Conservation (phyloP, 352 stramenopile genomes). For the Pythium aphanidermatum region DNA sequence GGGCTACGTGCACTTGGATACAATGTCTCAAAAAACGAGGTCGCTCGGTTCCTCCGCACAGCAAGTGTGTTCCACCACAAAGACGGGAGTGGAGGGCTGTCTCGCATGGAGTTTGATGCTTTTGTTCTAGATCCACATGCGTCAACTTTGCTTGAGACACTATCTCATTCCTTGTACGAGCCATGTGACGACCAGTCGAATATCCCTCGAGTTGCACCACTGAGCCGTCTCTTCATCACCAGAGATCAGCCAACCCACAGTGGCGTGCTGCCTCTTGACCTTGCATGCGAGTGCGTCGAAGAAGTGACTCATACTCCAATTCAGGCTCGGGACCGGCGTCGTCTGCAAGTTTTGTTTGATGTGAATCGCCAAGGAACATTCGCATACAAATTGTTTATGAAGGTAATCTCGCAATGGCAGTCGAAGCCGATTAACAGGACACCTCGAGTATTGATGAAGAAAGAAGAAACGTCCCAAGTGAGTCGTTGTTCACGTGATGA, state of each 20-base stretch:
- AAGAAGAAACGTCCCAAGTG: background rate
- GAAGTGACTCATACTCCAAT: slow-evolving; percentile 25
- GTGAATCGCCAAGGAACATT: slow-evolving; percentile 48
- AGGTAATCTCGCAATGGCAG: slow-evolving; percentile 60
- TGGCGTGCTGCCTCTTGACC: slow-evolving; percentile 23
- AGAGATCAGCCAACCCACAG: slow-evolving; percentile 17
- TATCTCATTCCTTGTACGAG: slow-evolving; percentile 28
- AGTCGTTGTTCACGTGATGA: slow-evolving; percentile 18
- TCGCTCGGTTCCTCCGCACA: slow-evolving; percentile 26
- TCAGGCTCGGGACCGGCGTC: slow-evolving; percentile 23
- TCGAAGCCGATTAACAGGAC: no score
- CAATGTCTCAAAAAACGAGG: slow-evolving; percentile 26
- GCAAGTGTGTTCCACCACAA: slow-evolving; percentile 43
- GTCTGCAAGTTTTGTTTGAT: slow-evolving; percentile 65
- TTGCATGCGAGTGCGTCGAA: slow-evolving; percentile 31
- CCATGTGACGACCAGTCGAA: slow-evolving; percentile 3
- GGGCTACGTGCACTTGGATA: slow-evolving; percentile 47
- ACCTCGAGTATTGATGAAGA: no score
- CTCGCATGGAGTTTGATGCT: slow-evolving; percentile 73
- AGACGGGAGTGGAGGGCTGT: slow-evolving; percentile 25
- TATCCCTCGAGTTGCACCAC: slow-evolving; percentile 36
- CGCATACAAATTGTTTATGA: slow-evolving; percentile 70
- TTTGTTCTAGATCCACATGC: slow-evolving; percentile 63
- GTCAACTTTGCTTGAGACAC: slow-evolving; percentile 21
- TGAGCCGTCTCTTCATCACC: slow-evolving; percentile 43